phyloP scores from a whole-genome alignment of 352 stramenopile species.

The Globisporangium heterothallicum region DNA sequence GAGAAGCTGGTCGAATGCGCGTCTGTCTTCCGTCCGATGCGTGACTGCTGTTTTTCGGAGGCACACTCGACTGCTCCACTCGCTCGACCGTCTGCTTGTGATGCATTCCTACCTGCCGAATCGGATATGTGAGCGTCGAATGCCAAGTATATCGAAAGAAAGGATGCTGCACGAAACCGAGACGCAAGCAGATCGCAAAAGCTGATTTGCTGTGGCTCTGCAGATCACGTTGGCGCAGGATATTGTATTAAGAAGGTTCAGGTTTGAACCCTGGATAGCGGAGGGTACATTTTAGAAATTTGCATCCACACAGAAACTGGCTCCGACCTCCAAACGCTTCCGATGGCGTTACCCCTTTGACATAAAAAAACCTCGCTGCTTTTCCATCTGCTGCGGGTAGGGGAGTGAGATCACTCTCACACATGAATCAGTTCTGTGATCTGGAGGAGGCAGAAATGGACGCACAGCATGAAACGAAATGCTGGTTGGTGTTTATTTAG shows the following conservation, averaged over 20 bases:
- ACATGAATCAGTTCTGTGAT: conserved; percentile 2
- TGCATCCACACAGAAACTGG: not conserved
- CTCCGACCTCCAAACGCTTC: not conserved
- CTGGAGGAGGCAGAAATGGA: not conserved
- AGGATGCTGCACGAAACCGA: too few relatives aligned
- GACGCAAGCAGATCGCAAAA: too few relatives aligned
- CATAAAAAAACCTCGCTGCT: conserved; percentile 1
- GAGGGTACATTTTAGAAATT: not conserved
- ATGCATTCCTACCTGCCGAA: not conserved
- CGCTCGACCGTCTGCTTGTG: not conserved
- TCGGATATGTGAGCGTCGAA: too few relatives aligned
- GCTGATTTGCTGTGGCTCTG: too few relatives aligned
- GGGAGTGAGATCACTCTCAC: not conserved
- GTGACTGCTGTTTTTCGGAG: not conserved
- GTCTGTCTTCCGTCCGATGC: not conserved
- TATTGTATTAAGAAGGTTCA: not conserved
- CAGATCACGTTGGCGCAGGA: too few relatives aligned
- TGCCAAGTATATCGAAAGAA: too few relatives aligned
- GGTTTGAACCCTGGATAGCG: not conserved
- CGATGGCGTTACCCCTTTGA: too few relatives aligned
- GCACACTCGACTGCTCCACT: too few relatives aligned
- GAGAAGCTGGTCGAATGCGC: not conserved
- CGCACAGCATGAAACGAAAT: not conserved
- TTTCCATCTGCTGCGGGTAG: not conserved
- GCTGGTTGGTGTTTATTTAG: not conserved